Conservation (phyloP, 2,329 filamentous ascomycete genomes). For the Orbilia oligospora region DNA sequence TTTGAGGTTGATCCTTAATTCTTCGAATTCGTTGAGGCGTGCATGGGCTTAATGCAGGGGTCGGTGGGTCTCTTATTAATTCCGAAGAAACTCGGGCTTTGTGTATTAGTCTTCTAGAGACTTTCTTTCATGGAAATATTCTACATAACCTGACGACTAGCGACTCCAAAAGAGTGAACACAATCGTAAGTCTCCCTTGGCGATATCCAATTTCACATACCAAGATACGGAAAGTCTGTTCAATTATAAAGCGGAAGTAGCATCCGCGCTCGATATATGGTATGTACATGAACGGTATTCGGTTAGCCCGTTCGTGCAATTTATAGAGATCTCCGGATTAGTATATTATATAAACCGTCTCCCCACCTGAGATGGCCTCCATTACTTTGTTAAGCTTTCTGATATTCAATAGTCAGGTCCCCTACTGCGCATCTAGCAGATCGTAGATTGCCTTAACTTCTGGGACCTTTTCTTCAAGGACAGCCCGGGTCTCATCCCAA, state of each 20-base stretch:
- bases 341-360: not conserved
- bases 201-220: not conserved
- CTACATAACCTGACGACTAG: too few species aligned
- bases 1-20: not conserved
- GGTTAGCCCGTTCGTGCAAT: not conserved
- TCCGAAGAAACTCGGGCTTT: not conserved
- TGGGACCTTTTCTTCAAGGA: slow-evolving; percentile 65
- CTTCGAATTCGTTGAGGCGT: not conserved
- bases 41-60: not conserved
- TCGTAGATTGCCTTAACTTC: slow-evolving; percentile 64
- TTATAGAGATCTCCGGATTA: not conserved
- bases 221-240: too few species aligned
- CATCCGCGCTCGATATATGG: not conserved
- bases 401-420: too few species aligned
- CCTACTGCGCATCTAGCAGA: slow-evolving; percentile 52
- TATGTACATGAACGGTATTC: not conserved
- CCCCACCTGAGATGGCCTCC: not conserved
- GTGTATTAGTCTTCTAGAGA: not conserved
- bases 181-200: not conserved
- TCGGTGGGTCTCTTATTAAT: not conserved
- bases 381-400: not conserved
- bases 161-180: not conserved
- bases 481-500: slow-evolving; percentile 64
- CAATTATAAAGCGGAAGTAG: not conserved
- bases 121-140: too few species aligned